A percentile compares a stretch with the other conserved stretches of the same genome.
These are phyloP conservation scores for Verticillium nonalfalfae DNA, from an alignment of 2,329 filamentous ascomycete species.

Conservation along the genomic window DNA sequence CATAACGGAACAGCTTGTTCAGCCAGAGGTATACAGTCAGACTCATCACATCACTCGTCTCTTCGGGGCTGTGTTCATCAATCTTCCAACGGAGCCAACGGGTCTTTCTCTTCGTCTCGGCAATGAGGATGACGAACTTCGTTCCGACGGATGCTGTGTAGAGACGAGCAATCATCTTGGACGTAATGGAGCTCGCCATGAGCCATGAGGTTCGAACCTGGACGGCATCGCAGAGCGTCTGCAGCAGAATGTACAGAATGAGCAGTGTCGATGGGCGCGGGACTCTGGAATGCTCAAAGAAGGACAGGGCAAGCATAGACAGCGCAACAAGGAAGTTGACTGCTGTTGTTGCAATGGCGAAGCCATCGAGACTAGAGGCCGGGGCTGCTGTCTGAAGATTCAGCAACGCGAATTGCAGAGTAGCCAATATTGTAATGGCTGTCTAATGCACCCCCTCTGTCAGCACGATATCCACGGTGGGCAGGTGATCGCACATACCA, in stretches of 20 bases:
- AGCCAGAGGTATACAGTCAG: constrained; percentile 27
- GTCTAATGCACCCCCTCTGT: not conserved
- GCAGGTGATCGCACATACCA: constrained; percentile 1
- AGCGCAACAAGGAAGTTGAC: constrained; percentile 22
- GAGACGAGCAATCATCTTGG: constrained; percentile 19
- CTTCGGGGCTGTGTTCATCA: constrained; percentile 31
- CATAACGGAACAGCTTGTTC: constrained; percentile 23
- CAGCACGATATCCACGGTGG: not conserved
- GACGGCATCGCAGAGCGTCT: constrained; percentile 34
- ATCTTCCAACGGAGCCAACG: constrained; percentile 30
- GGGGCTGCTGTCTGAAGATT: constrained; percentile 17
- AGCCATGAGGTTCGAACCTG: constrained; percentile 37
- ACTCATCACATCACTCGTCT: constrained; percentile 23
- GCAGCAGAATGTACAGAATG: constrained; percentile 31
- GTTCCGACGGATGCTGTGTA: constrained; percentile 26
- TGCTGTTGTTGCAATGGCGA: constrained; percentile 19
- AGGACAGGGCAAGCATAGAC: constrained; percentile 21
- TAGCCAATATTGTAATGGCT: constrained; percentile 17
- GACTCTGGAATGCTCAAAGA: constrained; percentile 21
- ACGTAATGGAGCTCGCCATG: constrained; percentile 9
- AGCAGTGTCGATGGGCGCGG: constrained; percentile 35
- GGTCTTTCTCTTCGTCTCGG: constrained; percentile 31
- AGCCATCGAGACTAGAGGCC: constrained; percentile 10
- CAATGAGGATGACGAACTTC: constrained; percentile 27
- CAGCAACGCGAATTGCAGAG: constrained; percentile 23